A percentile compares a stretch with the other conserved stretches of the same genome.
phyloP scores from a whole-genome alignment of 2,329 filamentous ascomycete genomes.

The Colletotrichum trifolii region DNA sequence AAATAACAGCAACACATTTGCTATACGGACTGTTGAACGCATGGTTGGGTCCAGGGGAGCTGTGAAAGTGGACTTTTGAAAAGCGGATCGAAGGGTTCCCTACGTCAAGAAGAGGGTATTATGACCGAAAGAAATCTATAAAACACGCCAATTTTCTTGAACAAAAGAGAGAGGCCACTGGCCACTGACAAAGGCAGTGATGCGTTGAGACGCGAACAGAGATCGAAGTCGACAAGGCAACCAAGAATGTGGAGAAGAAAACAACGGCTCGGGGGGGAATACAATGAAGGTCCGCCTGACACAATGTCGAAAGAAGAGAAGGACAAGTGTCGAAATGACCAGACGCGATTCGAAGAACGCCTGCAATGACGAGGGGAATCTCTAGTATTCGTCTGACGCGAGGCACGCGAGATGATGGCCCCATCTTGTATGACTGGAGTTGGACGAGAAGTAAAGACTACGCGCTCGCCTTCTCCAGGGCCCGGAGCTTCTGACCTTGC shows the following conservation, averaged over 20 bases:
- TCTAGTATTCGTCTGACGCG: slow-evolving; percentile 30
- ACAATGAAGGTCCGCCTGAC: slow-evolving; percentile 20
- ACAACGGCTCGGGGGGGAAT: slow-evolving; percentile 17
- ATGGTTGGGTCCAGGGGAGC: slow-evolving; percentile 1
- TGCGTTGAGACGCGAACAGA: slow-evolving; percentile 16
- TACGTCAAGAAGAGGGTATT: slow-evolving; percentile 17
- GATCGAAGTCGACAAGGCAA: slow-evolving; percentile 20
- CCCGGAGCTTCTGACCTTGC: slow-evolving; percentile 23
- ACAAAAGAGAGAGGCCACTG: slow-evolving; percentile 15
- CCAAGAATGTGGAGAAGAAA: neutral
- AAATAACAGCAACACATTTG: slow-evolving; percentile 31
- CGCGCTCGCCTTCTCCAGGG: neutral
- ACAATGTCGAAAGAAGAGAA: slow-evolving; percentile 17
- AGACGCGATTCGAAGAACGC: slow-evolving; percentile 7
- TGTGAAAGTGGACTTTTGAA: neutral
- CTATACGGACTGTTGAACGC: slow-evolving; percentile 20
- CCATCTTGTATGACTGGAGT: slow-evolving; percentile 33
- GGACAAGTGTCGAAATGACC: slow-evolving; percentile 32
- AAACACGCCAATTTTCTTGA: neutral
- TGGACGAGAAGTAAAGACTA: neutral
- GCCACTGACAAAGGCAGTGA: slow-evolving; percentile 16
- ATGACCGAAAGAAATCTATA: slow-evolving; percentile 7
- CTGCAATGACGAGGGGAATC: slow-evolving; percentile 14
- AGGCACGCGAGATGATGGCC: slow-evolving; percentile 17
- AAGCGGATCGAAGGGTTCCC: neutral